Base-by-base conservation (phyloP, 257 asterid genomes). In the Nicotiana benthamiana region DNA sequence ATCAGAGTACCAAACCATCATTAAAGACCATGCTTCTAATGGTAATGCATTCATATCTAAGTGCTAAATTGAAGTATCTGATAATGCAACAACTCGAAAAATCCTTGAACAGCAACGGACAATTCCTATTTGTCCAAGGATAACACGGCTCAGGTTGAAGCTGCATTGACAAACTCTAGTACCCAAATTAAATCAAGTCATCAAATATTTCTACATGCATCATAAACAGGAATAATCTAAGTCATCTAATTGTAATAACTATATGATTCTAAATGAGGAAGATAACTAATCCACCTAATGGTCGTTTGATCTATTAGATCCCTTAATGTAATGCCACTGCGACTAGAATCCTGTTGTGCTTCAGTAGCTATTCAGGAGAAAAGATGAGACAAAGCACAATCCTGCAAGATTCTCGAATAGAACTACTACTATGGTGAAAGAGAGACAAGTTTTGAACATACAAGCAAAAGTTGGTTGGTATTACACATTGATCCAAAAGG, bases 401-500 rank as follows among this genome's bases (percentile, higher is more conserved):
- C 7, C 61, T 24, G 26, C 9, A 74, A 74, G 26, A 6, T 74
- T 48, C 24, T 48, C 16, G 16, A 48, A 48, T 16, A 74, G 27
- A 72, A 72, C 15, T 74, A 74, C 78, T 15, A 74, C 24, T 24
- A 6, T 74, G 78, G 40, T 48, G 18, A 74, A 74, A 74, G 16
- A 74, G 78, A 74, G 51, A 26, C 10, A 16, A 7, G 78, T 74
- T 59, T 51, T 60, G 36, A 56, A 64, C 36, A 64, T 64, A 64
- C 46, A 64, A 64, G 74, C 74, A 64, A 64, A 27, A 64, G 30
- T 26, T 64, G 36, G 80, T 30, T 32, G 54, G 26, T 60, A 78
- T 57, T 78, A 78, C 77, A 79, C 77, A 79, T 65, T 74, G 65
- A 54, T 57, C 75, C 77, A 51, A 24, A 79, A 79, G 61, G 17